Evolutionary conservation across 139 green algal species (phyloP).

Genomic region (Volvox reticuliferus): DNA sequence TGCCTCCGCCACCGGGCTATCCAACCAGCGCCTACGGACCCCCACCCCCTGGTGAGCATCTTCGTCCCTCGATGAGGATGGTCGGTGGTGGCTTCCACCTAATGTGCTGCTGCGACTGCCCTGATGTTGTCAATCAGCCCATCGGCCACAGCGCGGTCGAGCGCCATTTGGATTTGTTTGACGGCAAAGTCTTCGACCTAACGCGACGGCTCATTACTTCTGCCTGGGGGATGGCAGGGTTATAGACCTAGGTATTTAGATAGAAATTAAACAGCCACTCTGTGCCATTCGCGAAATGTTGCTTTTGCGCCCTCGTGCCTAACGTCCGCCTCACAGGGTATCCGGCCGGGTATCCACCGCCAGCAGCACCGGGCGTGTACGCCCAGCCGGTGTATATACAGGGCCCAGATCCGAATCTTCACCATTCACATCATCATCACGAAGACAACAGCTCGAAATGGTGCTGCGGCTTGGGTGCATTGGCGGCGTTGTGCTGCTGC

Average conservation of each 20-base stretch:
- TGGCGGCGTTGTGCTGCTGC: slow-evolving; percentile 46
- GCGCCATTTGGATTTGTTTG: too few relatives aligned
- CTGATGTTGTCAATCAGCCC: too few relatives aligned
- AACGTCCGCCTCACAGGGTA: neutral
- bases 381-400: slow-evolving; percentile 36
- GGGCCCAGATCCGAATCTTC: neutral
- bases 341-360: slow-evolving; percentile 1
- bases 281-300: neutral
- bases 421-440: neutral
- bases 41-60: neutral
- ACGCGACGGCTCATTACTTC: too few relatives aligned
- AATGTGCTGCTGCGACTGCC: too few relatives aligned
- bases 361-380: neutral
- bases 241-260: too few relatives aligned
- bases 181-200: too few relatives aligned
- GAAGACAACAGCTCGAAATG: slow-evolving; percentile 29
- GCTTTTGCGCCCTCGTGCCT: neutral
- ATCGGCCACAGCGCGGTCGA: neutral
- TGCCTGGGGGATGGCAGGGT: too few relatives aligned
- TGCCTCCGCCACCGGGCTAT: neutral
- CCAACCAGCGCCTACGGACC: neutral
- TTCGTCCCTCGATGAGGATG: neutral
- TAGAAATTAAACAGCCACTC: too few relatives aligned
- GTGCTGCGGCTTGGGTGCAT: slow-evolving; percentile 34
- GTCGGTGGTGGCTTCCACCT: neutral